phyloP scores from a whole-genome alignment of 1,284 basidiomycete species.

The Rhizoctonia solani region DNA sequence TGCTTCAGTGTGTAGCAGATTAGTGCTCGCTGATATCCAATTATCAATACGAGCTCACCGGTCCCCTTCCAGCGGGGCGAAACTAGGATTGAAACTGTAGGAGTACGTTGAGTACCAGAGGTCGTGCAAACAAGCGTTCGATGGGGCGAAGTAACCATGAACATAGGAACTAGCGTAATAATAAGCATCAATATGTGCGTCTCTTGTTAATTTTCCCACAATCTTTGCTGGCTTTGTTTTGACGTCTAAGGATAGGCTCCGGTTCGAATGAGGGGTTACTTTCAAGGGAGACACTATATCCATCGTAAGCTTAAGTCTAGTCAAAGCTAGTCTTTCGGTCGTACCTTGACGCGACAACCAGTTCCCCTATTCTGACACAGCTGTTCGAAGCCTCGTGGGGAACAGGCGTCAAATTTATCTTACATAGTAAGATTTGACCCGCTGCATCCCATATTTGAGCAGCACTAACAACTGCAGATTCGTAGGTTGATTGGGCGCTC shows the following conservation, averaged over 20 bases:
- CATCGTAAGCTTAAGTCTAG: not conserved
- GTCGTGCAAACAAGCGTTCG: conserved; percentile 22
- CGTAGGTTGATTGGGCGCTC: not conserved
- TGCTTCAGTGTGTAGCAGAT: not conserved
- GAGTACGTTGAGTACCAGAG: conserved; percentile 1
- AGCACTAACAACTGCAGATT: conserved; percentile 3
- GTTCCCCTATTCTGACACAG: conserved; percentile 12
- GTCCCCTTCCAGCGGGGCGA: conserved; percentile 7
- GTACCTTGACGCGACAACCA: conserved; percentile 16
- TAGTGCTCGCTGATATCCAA: not conserved
- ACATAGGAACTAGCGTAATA: conserved; percentile 7
- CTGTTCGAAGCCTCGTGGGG: not conserved
- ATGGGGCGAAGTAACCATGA: conserved; percentile 6
- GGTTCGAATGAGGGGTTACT: conserved; percentile 17
- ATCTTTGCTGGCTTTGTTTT: conserved; percentile 9
- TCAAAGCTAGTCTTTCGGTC: not conserved
- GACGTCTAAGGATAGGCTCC: conserved; percentile 3
- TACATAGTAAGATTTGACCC: conserved; percentile 19
- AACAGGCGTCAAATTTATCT: not conserved
- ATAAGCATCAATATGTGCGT: not conserved
- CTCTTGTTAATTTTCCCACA: not conserved
- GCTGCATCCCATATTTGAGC: conserved; percentile 26
- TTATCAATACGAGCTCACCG: not conserved
- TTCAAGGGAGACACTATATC: not conserved
- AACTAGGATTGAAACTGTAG: not conserved